Conservation (phyloP, 2,329 filamentous ascomycete genomes). For the Fusarium nodosum region DNA sequence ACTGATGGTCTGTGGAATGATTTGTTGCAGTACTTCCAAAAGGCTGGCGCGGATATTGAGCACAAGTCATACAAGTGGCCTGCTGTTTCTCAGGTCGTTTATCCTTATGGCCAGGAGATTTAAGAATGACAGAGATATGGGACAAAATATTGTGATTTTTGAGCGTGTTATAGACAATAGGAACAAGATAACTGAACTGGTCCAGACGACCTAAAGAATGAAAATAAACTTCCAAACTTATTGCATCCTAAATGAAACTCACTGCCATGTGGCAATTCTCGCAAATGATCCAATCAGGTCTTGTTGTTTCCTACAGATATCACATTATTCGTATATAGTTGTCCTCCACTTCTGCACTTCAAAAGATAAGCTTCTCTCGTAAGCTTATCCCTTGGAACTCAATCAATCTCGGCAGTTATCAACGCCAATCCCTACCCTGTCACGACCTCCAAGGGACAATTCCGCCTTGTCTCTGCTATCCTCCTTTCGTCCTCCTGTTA, state of each 20-base stretch:
- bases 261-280: neutral
- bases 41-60: constrained; percentile 14
- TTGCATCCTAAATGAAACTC: neutral
- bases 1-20: constrained; percentile 29
- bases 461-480: neutral
- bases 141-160: neutral
- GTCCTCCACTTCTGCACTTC: neutral
- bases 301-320: neutral
- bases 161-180: neutral
- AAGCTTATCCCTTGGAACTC: constrained; percentile 19
- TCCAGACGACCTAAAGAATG: neutral
- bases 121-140: neutral
- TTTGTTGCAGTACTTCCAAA: constrained; percentile 17
- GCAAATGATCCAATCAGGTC: neutral
- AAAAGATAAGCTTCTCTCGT: constrained; percentile 25
- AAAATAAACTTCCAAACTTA: neutral
- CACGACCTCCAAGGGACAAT: neutral
- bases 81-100: constrained; percentile 13
- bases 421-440: neutral
- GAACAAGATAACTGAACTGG: neutral
- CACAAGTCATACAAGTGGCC: constrained; percentile 23
- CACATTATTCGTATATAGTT: neutral
- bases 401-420: constrained; percentile 10
- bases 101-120: constrained; percentile 21
- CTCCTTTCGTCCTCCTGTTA: neutral